phyloP scores from a whole-genome alignment of 768 basidiomycete genomes.

The Solioccasus polychromus region DNA sequence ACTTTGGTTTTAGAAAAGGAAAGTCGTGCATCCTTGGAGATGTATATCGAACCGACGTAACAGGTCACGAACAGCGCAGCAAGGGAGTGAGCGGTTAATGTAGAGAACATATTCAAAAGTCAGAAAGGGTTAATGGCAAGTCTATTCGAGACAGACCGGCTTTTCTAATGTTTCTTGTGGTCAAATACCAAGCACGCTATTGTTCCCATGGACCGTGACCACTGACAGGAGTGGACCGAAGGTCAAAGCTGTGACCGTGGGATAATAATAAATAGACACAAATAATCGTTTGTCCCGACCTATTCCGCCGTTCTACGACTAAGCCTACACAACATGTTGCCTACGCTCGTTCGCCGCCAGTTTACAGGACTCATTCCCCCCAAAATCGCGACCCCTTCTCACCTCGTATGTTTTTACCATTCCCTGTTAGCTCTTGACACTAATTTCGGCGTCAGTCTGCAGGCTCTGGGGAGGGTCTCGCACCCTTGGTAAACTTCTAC shows the following conservation, averaged over 20 bases:
- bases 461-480: constrained; percentile 76
- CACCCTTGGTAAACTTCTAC: constrained; percentile 91
- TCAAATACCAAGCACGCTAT: constrained; percentile 9
- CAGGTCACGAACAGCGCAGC: constrained; percentile 56
- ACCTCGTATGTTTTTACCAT: constrained; percentile 53
- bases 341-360: constrained; percentile 80
- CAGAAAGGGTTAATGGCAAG: background rate
- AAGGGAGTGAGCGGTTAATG: constrained; percentile 46
- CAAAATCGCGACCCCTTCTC: constrained; percentile 89
- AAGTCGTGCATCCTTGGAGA: constrained; percentile 62
- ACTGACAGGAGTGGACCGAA: no score
- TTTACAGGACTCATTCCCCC: constrained; percentile 87
- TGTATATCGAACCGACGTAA: constrained; percentile 85
- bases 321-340: constrained; percentile 56
- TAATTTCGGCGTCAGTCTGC: constrained; percentile 54
- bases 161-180: constrained; percentile 15
- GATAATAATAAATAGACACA: constrained; percentile 16
- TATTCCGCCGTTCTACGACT: constrained; percentile 15
- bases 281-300: constrained; percentile 15
- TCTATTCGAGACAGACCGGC: constrained; percentile 5
- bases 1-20: constrained; percentile 40
- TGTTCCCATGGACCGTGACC: no score
- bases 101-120: constrained; percentile 25
- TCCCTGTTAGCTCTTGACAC: background rate
- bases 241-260: constrained; percentile 15